Percentiles rank a stretch among this genome's conserved stretches.
phyloP scores from a whole-genome alignment of 331 rosid genomes.

The Ulmus americana region DNA sequence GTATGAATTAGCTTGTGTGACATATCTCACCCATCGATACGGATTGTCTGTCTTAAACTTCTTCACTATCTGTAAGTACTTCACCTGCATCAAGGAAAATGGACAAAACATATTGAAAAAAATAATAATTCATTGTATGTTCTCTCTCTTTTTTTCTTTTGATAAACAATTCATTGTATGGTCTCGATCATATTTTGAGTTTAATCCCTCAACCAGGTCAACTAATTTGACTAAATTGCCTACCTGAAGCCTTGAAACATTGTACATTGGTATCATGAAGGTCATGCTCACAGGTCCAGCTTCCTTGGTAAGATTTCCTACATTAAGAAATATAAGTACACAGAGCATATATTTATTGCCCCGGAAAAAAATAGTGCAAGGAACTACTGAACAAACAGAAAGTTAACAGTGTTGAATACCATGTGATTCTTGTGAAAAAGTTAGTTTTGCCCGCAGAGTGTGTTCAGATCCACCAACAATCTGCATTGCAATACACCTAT shows the following conservation, averaged over 20 bases:
- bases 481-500: slow-evolving; percentile 35
- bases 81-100: slow-evolving; percentile 53
- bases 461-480: slow-evolving; percentile 93
- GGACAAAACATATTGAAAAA: slow-evolving; percentile 19
- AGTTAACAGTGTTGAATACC: slow-evolving; percentile 34
- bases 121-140: no score
- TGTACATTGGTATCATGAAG: slow-evolving; percentile 79
- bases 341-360: slow-evolving; percentile 2
- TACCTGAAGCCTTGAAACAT: slow-evolving; percentile 83
- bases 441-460: slow-evolving; percentile 73
- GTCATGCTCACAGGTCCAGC: slow-evolving; percentile 96
- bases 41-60: slow-evolving; percentile 56
- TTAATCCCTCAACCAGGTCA: slow-evolving; percentile 3
- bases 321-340: slow-evolving; percentile 15
- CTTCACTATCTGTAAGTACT: slow-evolving; percentile 86
- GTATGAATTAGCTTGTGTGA: slow-evolving; percentile 78
- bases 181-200: background rate
- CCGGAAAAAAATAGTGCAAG: background rate
- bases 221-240: slow-evolving; percentile 6
- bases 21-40: slow-evolving; percentile 92
- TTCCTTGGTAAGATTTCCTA: slow-evolving; percentile 89
- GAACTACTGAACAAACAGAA: background rate
- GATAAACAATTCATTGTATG: background rate
- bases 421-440: slow-evolving; percentile 74
- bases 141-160: no score